Conservation (phyloP, 768 basidiomycete genomes). For the Agaricus subrufescens region DNA sequence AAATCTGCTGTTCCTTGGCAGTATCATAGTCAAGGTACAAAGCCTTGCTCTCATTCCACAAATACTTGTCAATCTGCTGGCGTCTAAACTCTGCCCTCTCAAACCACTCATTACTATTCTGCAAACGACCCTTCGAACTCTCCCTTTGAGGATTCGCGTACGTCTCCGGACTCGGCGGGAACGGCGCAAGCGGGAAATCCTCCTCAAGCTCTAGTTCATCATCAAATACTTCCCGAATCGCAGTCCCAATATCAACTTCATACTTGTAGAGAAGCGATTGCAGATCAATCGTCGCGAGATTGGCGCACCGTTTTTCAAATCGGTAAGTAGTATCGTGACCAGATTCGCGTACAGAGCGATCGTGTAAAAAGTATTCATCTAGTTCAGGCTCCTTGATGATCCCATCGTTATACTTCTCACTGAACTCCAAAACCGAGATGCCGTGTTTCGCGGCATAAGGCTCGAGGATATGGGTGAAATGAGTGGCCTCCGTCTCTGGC, state of each 20-base stretch:
- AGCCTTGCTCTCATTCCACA: conserved; percentile 95
- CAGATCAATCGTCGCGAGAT: conserved; percentile 93
- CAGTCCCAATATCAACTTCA: conserved; percentile 97
- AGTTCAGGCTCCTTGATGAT: conserved; percentile 78
- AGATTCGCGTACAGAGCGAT: conserved; percentile 93
- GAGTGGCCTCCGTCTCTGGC: conserved; percentile 96
- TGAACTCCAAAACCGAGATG: conserved; percentile 92
- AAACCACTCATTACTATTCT: conserved; percentile 91
- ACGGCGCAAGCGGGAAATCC: conserved; percentile 86
- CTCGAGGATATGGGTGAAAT: conserved; percentile 97
- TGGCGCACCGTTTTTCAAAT: conserved; percentile 96
- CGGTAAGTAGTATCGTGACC: conserved; percentile 97
- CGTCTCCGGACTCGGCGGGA: conserved; percentile 75
- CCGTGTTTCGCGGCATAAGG: conserved; percentile 92
- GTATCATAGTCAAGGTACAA: conserved; percentile 98
- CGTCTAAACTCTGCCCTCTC: conserved; percentile 80
- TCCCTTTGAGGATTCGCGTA: conserved; percentile 62
- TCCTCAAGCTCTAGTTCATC: conserved; percentile 90
- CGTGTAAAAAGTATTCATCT: conserved; percentile 97
- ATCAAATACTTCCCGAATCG: conserved; percentile 92
- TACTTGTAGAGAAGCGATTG: conserved; percentile 98
- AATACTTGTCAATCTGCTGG: conserved; percentile 85
- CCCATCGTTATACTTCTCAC: conserved; percentile 90
- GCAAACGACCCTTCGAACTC: conserved; percentile 52
- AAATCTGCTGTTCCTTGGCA: conserved; percentile 80